phyloP scores from a whole-genome alignment of 495 filamentous ascomycete species.

The Penicillium goetzii region DNA sequence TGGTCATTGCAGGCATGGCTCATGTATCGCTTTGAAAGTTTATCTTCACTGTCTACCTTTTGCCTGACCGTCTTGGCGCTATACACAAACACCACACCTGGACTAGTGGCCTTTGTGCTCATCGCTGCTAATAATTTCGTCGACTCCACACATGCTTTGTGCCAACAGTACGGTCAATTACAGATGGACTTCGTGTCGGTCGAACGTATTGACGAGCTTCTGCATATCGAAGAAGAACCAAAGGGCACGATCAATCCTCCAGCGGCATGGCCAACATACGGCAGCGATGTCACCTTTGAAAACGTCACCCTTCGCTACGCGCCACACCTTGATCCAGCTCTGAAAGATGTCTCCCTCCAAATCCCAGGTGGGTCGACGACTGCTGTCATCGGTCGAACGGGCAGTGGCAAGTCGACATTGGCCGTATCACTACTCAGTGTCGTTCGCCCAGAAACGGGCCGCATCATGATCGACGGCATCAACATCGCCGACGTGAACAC shows the following conservation, averaged over 20 bases:
- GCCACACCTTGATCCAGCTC: constrained; percentile 69
- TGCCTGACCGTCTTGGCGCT: constrained; percentile 70
- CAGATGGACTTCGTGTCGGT: constrained; percentile 92
- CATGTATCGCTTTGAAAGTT: constrained; percentile 71
- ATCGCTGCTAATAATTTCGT: constrained; percentile 56
- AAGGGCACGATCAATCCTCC: constrained; percentile 67
- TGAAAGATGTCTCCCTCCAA: constrained; percentile 63
- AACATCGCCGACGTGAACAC: constrained; percentile 62
- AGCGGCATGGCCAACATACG: constrained; percentile 71
- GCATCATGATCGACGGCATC: constrained; percentile 62
- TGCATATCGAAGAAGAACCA: constrained; percentile 74
- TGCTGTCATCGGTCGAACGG: constrained; percentile 64
- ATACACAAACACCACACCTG: constrained; percentile 67
- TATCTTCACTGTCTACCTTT: constrained; percentile 74
- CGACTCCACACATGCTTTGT: constrained; percentile 69
- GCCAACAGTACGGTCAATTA: constrained; percentile 74
- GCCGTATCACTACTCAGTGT: constrained; percentile 66
- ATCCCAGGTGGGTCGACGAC: constrained; percentile 75
- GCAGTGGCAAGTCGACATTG: constrained; percentile 69
- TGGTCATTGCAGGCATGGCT: constrained; percentile 86
- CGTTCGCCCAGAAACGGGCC: constrained; percentile 54
- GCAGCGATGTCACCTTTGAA: constrained; percentile 73
- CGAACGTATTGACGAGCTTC: constrained; percentile 77
- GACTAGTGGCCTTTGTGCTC: constrained; percentile 74
- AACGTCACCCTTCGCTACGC: constrained; percentile 78